These are phyloP conservation scores for Leccinum aurantiacum DNA, from an alignment of 768 basidiomycete species.

Conservation along the genomic window DNA sequence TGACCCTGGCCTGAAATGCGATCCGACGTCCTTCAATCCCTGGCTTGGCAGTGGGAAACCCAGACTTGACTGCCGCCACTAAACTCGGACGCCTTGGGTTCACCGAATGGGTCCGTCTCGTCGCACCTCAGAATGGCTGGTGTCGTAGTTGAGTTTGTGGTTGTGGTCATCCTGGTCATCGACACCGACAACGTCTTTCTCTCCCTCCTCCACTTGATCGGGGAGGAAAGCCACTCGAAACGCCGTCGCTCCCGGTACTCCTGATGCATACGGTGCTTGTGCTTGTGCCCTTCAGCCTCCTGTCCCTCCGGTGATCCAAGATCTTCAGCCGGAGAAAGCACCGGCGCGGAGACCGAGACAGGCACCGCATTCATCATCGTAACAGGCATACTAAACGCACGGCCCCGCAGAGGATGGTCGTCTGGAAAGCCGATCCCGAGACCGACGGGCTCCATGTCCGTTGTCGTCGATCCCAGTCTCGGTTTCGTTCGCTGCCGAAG, in stretches of 20 bases:
- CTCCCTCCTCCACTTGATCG: background rate
- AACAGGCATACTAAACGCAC: slow-evolving; percentile 23
- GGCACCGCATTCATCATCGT: no score
- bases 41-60: no score
- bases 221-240: slow-evolving; percentile 7
- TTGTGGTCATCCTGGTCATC: no score
- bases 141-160: no score
- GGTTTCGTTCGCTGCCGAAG: no score
- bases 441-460: slow-evolving; percentile 16
- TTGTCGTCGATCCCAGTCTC: background rate
- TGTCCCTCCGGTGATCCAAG: background rate
- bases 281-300: background rate
- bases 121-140: no score
- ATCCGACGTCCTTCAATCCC: no score
- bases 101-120: no score
- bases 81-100: no score
- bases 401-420: slow-evolving; percentile 19
- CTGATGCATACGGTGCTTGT: background rate
- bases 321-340: background rate
- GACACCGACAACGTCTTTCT: no score
- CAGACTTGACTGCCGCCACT: no score
- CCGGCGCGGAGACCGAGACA: background rate
- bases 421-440: slow-evolving; percentile 31
- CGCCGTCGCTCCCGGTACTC: background rate
- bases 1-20: no score